phyloP scores from a whole-genome alignment of 108 stramenopile genomes.

The Schizochytrium sp. region DNA sequence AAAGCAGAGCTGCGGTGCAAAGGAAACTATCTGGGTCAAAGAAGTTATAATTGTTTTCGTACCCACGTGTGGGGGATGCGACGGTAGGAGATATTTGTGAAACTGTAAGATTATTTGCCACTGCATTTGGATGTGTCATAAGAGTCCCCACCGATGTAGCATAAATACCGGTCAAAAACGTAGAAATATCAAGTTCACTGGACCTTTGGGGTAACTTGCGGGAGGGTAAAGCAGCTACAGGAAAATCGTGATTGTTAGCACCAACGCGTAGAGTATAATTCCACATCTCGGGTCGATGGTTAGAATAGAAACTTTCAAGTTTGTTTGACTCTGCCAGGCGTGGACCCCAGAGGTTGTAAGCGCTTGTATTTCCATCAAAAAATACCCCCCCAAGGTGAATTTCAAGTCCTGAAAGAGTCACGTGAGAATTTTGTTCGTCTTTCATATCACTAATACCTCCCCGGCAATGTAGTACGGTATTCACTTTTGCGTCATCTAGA shows the following conservation, averaged over 20 bases:
- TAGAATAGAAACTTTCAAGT: too few relatives aligned
- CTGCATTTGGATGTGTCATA: conserved; percentile 56
- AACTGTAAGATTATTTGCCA: background rate
- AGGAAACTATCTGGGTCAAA: conserved; percentile 71
- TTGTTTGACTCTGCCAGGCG: too few relatives aligned
- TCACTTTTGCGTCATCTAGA: too few relatives aligned
- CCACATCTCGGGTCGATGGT: background rate
- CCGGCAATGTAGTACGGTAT: too few relatives aligned
- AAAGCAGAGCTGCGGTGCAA: conserved; percentile 65
- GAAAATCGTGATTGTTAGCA: conserved; percentile 54
- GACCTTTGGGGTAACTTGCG: background rate
- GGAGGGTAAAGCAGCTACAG: background rate
- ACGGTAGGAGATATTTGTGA: conserved; percentile 67
- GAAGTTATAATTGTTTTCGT: conserved; percentile 65
- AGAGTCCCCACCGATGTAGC: conserved; percentile 61
- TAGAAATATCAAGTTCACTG: background rate
- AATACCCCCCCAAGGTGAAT: too few relatives aligned
- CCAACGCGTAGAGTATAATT: background rate
- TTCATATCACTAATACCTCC: too few relatives aligned
- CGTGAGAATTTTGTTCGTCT: too few relatives aligned
- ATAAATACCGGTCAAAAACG: conserved; percentile 58
- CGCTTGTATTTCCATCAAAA: too few relatives aligned
- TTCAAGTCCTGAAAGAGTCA: too few relatives aligned
- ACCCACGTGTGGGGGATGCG: conserved; percentile 64
- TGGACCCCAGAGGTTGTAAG: too few relatives aligned